Evolutionary conservation across 2,329 filamentous ascomycete species (phyloP), one percentile per base, ranked within the genome.

Genomic region (Myriosclerotinia curreyana): DNA sequence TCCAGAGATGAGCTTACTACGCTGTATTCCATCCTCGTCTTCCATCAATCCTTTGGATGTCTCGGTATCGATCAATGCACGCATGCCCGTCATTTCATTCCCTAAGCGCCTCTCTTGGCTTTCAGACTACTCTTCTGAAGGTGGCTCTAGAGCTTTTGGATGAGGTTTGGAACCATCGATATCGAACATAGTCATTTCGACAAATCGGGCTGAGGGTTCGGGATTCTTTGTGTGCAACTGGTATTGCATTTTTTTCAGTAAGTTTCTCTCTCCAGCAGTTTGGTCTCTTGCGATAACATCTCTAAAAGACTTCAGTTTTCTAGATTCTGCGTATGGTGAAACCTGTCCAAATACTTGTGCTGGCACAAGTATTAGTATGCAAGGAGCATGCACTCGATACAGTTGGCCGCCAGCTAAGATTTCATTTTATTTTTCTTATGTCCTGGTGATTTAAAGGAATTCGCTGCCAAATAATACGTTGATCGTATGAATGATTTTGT

Each of bases 211-310:
- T 49, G 1, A 8, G 4, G 12, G 1, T 28, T 31, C 28, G 28
- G 28, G 28, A 31, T 49, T 49, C 46, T 17, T 15, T 22, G 7
- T 49, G 6, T 28, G 14, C 22, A 15, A 81, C 92, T 64, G 87
- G 88, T 0, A 92, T 89, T 1, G 88, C 89, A 1, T 91, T 92
- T 73, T 90, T 92, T 66, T 89, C n/a, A 92, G 70, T 72, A 78
- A 28, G 78, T 61, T 80, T 51, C 25, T 22, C 22, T 48, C 9
- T 20, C 9, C 20, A 3, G 3, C 1, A 11, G n/a, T 12, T 22
- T 22, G 4, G 12, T 48, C 0, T 20, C n/a, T 12, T 2, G 7
- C 3, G 44, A 48, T 49, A 25, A 2, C 12, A 28, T 49, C 2
- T 11, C 46, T 49, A 49, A 49, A 49, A 14, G 22, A 28, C 15